A percentile compares a stretch with the other conserved stretches of the same genome.
Conservation (phyloP, 2,329 filamentous ascomycete species). For the Fusarium xyrophilum region DNA sequence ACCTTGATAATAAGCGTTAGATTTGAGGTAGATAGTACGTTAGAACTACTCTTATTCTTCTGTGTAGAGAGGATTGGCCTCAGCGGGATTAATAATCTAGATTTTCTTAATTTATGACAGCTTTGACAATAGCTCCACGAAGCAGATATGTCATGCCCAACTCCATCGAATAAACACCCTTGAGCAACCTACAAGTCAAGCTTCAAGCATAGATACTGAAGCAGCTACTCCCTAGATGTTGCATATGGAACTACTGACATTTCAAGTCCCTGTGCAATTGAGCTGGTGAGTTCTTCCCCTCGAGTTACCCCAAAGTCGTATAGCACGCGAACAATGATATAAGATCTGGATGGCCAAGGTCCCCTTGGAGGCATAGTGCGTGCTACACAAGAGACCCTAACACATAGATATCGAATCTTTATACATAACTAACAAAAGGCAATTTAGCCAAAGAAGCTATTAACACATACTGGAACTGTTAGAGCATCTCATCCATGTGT, state of each 20-base stretch:
- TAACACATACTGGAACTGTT: not conserved
- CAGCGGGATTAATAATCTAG: too few species aligned
- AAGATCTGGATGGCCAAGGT: not conserved
- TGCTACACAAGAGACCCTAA: not conserved
- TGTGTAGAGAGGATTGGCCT: not conserved
- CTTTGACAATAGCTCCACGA: not conserved
- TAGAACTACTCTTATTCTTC: not conserved
- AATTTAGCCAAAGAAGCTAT: not conserved
- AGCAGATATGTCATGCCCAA: not conserved
- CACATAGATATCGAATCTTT: not conserved
- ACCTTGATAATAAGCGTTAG: not conserved
- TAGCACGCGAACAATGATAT: not conserved
- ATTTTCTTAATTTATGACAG: not conserved
- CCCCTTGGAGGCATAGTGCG: not conserved
- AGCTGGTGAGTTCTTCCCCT: not conserved
- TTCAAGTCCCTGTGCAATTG: not conserved
- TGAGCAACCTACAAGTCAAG: not conserved
- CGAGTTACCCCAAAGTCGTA: not conserved
- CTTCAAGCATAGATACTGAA: not conserved
- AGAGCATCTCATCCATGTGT: not conserved
- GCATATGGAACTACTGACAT: not conserved
- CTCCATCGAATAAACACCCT: not conserved
- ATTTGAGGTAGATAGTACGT: not conserved
- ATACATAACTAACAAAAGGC: not conserved
- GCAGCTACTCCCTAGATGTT: not conserved